A percentile compares a stretch with the other conserved stretches of the same genome.
Conservation (phyloP, 345 rosid species). For the Tarenaya hassleriana region DNA sequence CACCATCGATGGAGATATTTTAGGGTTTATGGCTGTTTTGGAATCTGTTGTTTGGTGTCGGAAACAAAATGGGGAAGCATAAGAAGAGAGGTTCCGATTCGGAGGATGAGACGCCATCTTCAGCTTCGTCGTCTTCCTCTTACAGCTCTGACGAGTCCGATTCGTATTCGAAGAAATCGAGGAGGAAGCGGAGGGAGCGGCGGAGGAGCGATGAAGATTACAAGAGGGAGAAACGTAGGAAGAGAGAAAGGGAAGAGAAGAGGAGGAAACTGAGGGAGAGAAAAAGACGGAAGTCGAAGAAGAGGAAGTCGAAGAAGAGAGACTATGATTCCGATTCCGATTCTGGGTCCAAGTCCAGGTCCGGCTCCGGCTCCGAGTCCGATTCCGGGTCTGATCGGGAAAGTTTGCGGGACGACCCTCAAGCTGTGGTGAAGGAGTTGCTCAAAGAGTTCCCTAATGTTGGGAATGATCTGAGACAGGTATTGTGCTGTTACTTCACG, state of each 20-base stretch:
- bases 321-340: conserved; percentile 29
- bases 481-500: conserved; percentile 17
- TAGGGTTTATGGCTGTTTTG: conserved; percentile 17
- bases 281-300: conserved; percentile 36
- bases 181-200: conserved; percentile 33
- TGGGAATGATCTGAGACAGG: conserved; percentile 67
- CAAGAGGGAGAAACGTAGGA: conserved; percentile 50
- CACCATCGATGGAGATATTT: not conserved
- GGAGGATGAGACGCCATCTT: conserved; percentile 29
- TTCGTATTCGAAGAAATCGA: conserved; percentile 31
- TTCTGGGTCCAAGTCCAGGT: conserved; percentile 28
- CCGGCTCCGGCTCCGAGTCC: too few species aligned
- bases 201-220: conserved; percentile 38
- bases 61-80: conserved; percentile 25
- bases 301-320: conserved; percentile 38
- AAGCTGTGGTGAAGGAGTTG: conserved; percentile 42
- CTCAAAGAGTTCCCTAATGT: conserved; percentile 55
- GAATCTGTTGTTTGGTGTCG: conserved; percentile 15
- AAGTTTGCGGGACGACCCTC: conserved; percentile 32
- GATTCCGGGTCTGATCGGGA: conserved; percentile 35
- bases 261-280: conserved; percentile 31
- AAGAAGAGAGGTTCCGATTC: conserved; percentile 34
- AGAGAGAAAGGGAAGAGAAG: conserved; percentile 34
- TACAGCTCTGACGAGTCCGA: conserved; percentile 45
- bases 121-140: conserved; percentile 34